These are phyloP conservation scores for Fusarium sp. DNA, from an alignment of 2,329 filamentous ascomycete species.

Conservation along the genomic window DNA sequence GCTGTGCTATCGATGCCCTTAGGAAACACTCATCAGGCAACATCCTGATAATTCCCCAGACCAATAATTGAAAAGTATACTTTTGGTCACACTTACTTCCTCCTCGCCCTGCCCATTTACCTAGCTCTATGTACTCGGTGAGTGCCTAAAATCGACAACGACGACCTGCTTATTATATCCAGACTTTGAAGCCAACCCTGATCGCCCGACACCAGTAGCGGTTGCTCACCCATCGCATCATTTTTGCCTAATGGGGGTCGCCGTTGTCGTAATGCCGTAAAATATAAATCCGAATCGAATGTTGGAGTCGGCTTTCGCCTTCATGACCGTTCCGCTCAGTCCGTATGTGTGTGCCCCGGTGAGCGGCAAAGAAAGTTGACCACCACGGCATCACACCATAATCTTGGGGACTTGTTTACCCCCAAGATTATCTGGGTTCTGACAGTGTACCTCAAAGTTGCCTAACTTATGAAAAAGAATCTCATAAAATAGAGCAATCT, in stretches of 20 bases:
- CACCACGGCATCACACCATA: not conserved
- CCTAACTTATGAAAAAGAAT: not conserved
- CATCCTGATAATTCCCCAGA: slow-evolving; percentile 10
- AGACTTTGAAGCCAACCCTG: slow-evolving; percentile 22
- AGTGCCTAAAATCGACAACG: slow-evolving; percentile 32
- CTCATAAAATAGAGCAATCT: not conserved
- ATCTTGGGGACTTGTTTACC: not conserved
- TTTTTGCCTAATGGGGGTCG: slow-evolving; percentile 11
- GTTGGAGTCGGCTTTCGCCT: slow-evolving; percentile 30
- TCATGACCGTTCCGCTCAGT: slow-evolving; percentile 32
- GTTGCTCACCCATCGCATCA: not conserved
- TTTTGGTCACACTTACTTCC: slow-evolving; percentile 26
- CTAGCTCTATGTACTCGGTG: slow-evolving; percentile 40
- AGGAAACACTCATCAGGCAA: slow-evolving; percentile 8
- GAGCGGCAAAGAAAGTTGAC: not conserved
- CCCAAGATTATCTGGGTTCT: no score
- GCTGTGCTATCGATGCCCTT: slow-evolving; percentile 24
- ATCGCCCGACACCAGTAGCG: slow-evolving; percentile 4
- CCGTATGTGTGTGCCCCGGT: slow-evolving; percentile 16
- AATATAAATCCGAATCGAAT: slow-evolving; percentile 37
- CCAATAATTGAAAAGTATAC: slow-evolving; percentile 32
- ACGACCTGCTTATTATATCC: slow-evolving; percentile 40
- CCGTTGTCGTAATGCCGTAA: slow-evolving; percentile 32
- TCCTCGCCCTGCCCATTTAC: slow-evolving; percentile 7
- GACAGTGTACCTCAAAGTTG: no score